Base-by-base conservation (phyloP, 2,329 filamentous ascomycete genomes). In the Chaetoscypha palmicola region DNA sequence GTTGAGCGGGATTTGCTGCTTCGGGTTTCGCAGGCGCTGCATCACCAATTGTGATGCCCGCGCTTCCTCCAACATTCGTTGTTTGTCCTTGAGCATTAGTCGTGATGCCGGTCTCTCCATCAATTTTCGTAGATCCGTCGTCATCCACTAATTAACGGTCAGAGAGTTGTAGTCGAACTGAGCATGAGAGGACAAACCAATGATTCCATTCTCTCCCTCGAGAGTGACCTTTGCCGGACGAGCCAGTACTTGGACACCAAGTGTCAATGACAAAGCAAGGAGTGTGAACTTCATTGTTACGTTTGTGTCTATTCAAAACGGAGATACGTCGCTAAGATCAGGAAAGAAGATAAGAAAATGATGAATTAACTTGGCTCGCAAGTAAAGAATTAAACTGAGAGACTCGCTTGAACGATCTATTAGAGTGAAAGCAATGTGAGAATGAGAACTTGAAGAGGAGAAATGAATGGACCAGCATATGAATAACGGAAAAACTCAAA, bases 81-180 rank as follows among this genome's bases (percentile, higher is more conserved):
- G 36, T 41, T 33, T 38, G 41, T 14, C 43, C 47, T 26, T 46
- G 39, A n/a, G 47, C 19, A 14, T 41, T 36, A 3, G 37, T 46
- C 2, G 47, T 46, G n/a, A 49, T 49, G 2, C 47, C 47, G 3
- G 28, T 43, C 19, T 44, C 47, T 28, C 43, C 47, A n/a, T 45
- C 47, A 37, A 49, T 24, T 10, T 46, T 46, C 26, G 43, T 41
- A 16, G 19, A 38, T 7, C 47, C 47, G 21, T 46, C 47, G 11
- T 37, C 39, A 17, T 49, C 43, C 12, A 49, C 47, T 70, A 48
- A 64, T 34, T 10, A 9, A 10, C 11, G 11, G 5, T 30, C 23
- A 10, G 11, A 14, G 12, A n/a, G 2, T 9, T n/a, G n/a, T n/a
- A n/a, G n/a, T n/a, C n/a, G n/a, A n/a, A n/a, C n/a, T n/a, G n/a